Evolutionary conservation across 495 filamentous ascomycete species (phyloP).

Genomic region (Penicillium fimorum): DNA sequence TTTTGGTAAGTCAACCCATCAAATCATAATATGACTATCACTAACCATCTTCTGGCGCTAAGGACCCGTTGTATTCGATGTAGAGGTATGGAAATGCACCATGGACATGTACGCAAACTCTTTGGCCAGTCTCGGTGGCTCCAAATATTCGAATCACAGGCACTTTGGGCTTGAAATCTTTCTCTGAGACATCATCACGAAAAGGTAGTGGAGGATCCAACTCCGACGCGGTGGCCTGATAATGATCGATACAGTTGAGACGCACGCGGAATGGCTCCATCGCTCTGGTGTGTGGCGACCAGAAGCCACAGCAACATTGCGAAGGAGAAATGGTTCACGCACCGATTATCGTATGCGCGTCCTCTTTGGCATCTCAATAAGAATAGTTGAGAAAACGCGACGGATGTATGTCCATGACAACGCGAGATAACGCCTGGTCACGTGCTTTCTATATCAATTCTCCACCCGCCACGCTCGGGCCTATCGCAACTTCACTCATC

Average conservation of each 20-base stretch:
- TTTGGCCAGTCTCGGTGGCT: conserved; percentile 91
- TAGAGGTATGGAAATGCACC: conserved; percentile 94
- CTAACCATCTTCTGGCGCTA: conserved; percentile 65
- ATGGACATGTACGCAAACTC: conserved; percentile 94
- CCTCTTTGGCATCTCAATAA: background rate
- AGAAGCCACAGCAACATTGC: conserved; percentile 33
- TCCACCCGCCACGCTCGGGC: background rate
- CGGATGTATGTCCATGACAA: conserved; percentile 1
- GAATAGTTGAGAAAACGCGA: conserved; percentile 8
- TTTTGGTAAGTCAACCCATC: background rate
- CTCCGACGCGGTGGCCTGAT: conserved; percentile 71
- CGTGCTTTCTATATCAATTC: conserved; percentile 23
- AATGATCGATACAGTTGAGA: conserved; percentile 93
- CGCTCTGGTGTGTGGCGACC: conserved; percentile 19
- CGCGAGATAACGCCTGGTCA: conserved; percentile 36
- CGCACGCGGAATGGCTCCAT: conserved; percentile 80
- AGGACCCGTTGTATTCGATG: conserved; percentile 74
- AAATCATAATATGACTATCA: background rate
- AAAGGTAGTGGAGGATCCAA: conserved; percentile 77
- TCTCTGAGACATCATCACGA: conserved; percentile 50
- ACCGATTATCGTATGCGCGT: conserved; percentile 12
- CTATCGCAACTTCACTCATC: conserved; percentile 8
- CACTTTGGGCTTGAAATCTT: conserved; percentile 62
- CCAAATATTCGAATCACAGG: conserved; percentile 92
- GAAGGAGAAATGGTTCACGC: conserved; percentile 3